Base-by-base conservation (phyloP, 1,284 basidiomycete species). In the Exobasidium cylindrosporum region DNA sequence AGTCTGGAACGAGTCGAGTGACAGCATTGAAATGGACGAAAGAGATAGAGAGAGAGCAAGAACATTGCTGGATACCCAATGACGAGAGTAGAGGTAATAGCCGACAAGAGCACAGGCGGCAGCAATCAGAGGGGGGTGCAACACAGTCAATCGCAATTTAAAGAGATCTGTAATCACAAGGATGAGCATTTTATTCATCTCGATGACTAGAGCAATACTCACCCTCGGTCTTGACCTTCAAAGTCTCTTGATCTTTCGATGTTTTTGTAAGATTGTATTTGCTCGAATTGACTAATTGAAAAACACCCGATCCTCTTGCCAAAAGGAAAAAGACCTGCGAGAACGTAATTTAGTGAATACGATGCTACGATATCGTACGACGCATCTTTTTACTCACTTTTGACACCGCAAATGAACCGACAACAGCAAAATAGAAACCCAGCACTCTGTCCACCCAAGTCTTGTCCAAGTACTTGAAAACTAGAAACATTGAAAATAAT, bases 1-100 rank as follows among this genome's bases (percentile, higher is more conserved):
- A 4, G 95, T 97, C 71, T 85, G 83, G 84, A 97, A 96, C 21
- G 89, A 90, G 81, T 98, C 95, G 44, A 98, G 82, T 77, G 89
- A 89, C 73, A 97, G 83, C 62, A 95, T 81, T 26, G 87, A 85
- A 58, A 98, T 83, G 1, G 91, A 89, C 67, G 89, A 90, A 75
- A 90, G 87, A 10, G 89, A 87, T 76, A 97, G 90, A 0, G 90
- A 89, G 44, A 97, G 83, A 0, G 88, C 90, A 7, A 97, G 84
- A 31, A 93, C 77, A 80, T 97, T 89, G 45, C 88, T 89, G 26
- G 92, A 81, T 30, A 92, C 74, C 62, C 87, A 89, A 43, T 90
- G 88, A 30, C 67, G 35, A 77, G 73, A 76, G 21, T 84, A 82
- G 60, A 84, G 83, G 79, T 91, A 94, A 14, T 89, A 69, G 10